Conservation (phyloP, 1,284 basidiomycete genomes). For the Naganishia liquefaciens region DNA sequence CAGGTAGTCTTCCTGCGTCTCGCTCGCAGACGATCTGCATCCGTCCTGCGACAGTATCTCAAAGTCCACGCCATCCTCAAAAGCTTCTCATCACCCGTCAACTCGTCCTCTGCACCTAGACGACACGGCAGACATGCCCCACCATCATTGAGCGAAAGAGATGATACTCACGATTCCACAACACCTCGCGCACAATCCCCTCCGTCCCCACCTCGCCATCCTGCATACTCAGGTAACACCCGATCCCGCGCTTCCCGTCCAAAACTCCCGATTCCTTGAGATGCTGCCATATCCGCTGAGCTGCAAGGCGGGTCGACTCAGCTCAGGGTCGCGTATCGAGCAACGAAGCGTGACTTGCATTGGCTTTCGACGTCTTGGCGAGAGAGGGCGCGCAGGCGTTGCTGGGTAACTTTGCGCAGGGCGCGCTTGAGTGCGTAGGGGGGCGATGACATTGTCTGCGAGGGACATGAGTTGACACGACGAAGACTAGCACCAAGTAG, state of each 20-base stretch:
- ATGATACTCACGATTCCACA: conserved; percentile 38
- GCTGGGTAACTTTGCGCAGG: conserved; percentile 46
- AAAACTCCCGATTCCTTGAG: conserved; percentile 42
- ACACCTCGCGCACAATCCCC: conserved; percentile 44
- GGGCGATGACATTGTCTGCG: not conserved
- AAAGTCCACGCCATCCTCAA: not conserved
- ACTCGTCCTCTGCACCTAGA: not conserved
- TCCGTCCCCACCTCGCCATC: conserved; percentile 51
- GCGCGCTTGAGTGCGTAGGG: conserved; percentile 44
- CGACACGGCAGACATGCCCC: not conserved
- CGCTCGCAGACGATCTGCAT: too few species aligned
- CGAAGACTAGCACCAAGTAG: too few species aligned
- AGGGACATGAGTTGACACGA: too few species aligned
- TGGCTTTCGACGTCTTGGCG: conserved; percentile 43
- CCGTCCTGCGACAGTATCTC: too few species aligned
- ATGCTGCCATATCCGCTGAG: conserved; percentile 41
- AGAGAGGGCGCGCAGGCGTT: conserved; percentile 41
- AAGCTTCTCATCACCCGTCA: not conserved
- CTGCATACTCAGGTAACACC: conserved; percentile 52
- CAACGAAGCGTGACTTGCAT: conserved; percentile 40
- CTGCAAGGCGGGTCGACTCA: conserved; percentile 33
- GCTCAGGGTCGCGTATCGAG: not conserved
- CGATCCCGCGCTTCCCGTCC: conserved; percentile 42
- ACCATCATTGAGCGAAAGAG: not conserved
- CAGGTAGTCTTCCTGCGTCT: too few species aligned